A percentile compares a stretch with the other conserved stretches of the same genome.
These are phyloP conservation scores for Fusarium compactum DNA, from an alignment of 2,329 filamentous ascomycete genomes.

Conservation along the genomic window DNA sequence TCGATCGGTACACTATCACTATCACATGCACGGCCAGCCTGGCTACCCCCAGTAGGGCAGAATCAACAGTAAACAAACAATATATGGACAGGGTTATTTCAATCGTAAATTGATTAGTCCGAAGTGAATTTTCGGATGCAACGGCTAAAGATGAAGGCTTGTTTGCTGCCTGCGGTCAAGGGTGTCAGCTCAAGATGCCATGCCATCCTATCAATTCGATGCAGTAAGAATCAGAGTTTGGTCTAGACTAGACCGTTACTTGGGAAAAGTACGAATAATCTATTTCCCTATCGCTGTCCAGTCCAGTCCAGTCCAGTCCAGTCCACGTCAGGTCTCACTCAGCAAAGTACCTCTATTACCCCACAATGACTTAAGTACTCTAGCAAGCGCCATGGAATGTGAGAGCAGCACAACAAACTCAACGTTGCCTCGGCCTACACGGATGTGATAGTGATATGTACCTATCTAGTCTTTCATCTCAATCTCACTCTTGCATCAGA, in stretches of 20 bases:
- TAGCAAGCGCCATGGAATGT: too few species aligned
- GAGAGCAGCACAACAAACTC: too few species aligned
- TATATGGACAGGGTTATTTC: not conserved
- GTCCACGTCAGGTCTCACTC: too few species aligned
- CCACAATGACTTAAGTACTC: too few species aligned
- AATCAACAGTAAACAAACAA: not conserved
- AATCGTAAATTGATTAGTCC: not conserved
- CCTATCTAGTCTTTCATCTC: not conserved
- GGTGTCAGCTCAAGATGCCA: not conserved
- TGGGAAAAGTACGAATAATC: not conserved
- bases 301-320: too few species aligned
- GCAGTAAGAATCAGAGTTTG: conserved; percentile 8
- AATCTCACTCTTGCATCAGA: not conserved
- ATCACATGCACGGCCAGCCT: not conserved
- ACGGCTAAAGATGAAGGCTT: not conserved
- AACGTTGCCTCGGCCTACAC: conserved; percentile 1
- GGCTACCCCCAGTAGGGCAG: not conserved
- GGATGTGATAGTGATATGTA: too few species aligned
- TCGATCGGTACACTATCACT: not conserved
- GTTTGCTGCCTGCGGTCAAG: not conserved
- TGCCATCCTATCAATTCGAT: not conserved
- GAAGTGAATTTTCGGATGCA: not conserved
- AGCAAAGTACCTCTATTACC: too few species aligned
- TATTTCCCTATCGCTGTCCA: not conserved
- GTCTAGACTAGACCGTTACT: conserved; percentile 1